These are phyloP conservation scores for Fraxinus latifolia DNA, from an alignment of 305 asterid genomes.

Conservation along the genomic window DNA sequence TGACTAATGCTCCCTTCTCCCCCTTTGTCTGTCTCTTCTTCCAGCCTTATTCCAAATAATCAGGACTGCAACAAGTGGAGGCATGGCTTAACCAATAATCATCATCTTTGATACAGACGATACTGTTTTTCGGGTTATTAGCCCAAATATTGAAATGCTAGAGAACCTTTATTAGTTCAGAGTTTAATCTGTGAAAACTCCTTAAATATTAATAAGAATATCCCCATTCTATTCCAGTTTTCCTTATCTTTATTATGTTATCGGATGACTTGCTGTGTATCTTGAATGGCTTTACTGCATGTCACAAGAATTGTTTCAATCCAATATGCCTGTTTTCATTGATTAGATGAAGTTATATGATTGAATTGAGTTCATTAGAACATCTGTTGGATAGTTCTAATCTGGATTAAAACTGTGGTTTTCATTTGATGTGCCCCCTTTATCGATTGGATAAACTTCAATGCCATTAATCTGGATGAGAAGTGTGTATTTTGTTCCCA, in stretches of 20 bases:
- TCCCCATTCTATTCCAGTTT: neutral
- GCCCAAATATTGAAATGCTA: conserved; percentile 16
- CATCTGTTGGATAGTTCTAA: neutral
- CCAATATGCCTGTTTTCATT: neutral
- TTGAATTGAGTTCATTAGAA: neutral
- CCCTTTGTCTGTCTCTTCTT: conserved; percentile 2
- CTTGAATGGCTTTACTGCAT: neutral
- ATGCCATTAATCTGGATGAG: neutral
- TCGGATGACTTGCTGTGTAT: neutral
- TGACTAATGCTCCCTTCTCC: neutral
- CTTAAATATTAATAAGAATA: neutral
- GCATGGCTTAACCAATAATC: conserved; percentile 48
- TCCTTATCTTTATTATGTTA: neutral
- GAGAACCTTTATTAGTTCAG: neutral
- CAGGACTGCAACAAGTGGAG: conserved; percentile 79
- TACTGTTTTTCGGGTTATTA: conserved; percentile 8
- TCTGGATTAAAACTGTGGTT: neutral
- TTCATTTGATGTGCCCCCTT: neutral
- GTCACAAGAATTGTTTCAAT: neutral
- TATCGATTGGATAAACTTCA: neutral
- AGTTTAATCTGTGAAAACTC: neutral
- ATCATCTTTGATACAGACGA: neutral
- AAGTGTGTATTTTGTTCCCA: neutral
- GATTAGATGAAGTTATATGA: neutral
- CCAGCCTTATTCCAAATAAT: conserved; percentile 81